Conservation (phyloP, 768 basidiomycete species). For the Boletus insuetus region DNA sequence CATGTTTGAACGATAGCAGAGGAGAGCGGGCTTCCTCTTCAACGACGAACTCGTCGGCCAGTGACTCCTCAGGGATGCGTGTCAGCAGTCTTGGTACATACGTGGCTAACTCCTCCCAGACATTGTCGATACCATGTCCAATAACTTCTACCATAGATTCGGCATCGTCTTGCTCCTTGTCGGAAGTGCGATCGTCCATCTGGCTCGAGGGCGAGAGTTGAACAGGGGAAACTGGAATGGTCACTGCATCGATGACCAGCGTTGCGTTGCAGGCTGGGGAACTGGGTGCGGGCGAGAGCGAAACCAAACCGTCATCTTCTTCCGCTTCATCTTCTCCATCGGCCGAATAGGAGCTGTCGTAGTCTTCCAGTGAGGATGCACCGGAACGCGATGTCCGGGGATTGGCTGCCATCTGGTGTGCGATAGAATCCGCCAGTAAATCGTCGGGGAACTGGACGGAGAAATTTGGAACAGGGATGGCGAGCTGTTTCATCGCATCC, state of each 20-base stretch:
- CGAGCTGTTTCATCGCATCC: too few species aligned
- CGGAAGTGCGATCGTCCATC: neutral
- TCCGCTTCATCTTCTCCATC: constrained; percentile 4
- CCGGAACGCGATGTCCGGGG: neutral
- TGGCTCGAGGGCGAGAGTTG: neutral
- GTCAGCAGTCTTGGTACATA: constrained; percentile 5
- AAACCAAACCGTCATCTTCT: neutral
- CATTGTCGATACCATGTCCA: neutral
- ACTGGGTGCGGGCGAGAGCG: neutral
- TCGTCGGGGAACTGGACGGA: too few species aligned
- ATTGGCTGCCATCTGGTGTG: neutral
- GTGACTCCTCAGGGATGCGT: constrained; percentile 8
- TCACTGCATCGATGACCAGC: neutral
- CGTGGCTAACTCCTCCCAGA: neutral
- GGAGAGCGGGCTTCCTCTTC: neutral
- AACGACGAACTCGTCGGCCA: neutral
- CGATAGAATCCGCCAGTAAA: too few species aligned
- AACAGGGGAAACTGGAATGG: neutral
- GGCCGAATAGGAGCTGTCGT: constrained; percentile 1
- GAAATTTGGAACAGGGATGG: too few species aligned
- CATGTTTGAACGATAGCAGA: constrained; percentile 1
- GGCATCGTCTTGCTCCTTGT: neutral
- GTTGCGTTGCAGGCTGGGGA: neutral
- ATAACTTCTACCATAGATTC: neutral
- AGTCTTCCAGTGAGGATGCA: neutral